Evolutionary conservation across 495 filamentous ascomycete genomes (phyloP), one percentile per base, ranked within the genome.

Genomic region (Parathielavia appendiculata): DNA sequence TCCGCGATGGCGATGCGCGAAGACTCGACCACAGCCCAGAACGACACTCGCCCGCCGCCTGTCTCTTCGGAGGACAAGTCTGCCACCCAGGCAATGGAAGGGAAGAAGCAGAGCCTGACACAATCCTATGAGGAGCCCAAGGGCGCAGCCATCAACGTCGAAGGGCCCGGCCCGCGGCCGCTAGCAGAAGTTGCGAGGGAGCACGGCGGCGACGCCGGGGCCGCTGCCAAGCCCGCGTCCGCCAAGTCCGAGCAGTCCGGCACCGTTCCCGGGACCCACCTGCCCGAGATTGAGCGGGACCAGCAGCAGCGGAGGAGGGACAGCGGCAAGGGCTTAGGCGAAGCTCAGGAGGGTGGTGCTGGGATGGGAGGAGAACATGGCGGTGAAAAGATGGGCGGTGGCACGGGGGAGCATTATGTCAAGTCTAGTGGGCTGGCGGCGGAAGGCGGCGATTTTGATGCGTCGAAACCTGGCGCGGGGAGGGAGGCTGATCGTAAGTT

Each of bases 371-470:
- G 62, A 5, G 58, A 30, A 6, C 26, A 30, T 30, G 26, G 26
- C 26, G 26, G 26, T 30, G 26, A 6, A 6, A 30, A 30, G 26
- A 30, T 1, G 45, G 45, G 26, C 9, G 26, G 71, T 10, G 65
- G 68, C 2, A 66, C 63, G 17, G 82, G 81, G 6, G 75, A 83
- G 69, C 45, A 79, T 61, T 82, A 79, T 47, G 78, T 84, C 51
- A 76, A 75, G 35, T 76, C 73, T n/a, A 82, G 77, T 2, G 76
- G 76, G 13, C 50, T 86, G 20, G 63, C 68, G 34, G 83, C 81
- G 17, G 83, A 87, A 36, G 84, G 85, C 11, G 85, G 85, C 0
- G 77, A 88, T 54, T 87, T 88, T 59, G 85, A 88, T 62, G 85
- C 83, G 1, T 70, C 76, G 30, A 75, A 73, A 23, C 79, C 85